Evolutionary conservation across 148 eudicot species (phyloP).

Genomic region (Heliamphora exappendiculata): DNA sequence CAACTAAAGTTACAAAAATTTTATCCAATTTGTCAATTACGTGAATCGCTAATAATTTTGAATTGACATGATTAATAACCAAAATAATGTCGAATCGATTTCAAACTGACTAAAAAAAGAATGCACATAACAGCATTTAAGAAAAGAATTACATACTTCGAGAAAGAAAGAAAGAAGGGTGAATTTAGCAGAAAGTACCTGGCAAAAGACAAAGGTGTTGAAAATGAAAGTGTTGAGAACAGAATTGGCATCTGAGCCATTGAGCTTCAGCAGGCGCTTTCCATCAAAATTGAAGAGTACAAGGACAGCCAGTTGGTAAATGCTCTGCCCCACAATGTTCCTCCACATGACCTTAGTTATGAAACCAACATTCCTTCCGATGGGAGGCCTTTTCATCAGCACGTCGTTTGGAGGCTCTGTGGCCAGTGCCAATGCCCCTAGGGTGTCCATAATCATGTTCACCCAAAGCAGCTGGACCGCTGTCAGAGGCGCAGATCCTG

Average conservation of each 20-base stretch:
- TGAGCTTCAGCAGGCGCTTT: conserved; percentile 37
- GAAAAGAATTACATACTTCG: neutral
- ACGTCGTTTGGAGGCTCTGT: conserved; percentile 77
- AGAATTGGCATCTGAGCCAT: conserved; percentile 39
- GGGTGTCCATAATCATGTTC: conserved; percentile 94
- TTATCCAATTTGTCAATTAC: too few relatives aligned
- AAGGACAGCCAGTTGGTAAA: conserved; percentile 53
- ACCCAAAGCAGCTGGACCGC: conserved; percentile 90
- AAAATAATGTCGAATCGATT: too few relatives aligned
- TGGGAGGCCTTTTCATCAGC: conserved; percentile 63
- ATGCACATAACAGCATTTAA: too few relatives aligned
- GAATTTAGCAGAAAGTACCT: conserved; percentile 32
- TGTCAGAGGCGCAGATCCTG: conserved; percentile 83
- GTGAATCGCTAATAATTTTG: too few relatives aligned
- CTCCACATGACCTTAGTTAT: conserved; percentile 75
- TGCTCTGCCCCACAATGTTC: conserved; percentile 71
- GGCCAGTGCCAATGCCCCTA: conserved; percentile 82
- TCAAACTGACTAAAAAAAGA: too few relatives aligned
- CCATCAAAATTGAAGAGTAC: conserved; percentile 43
- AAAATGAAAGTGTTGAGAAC: conserved; percentile 65
- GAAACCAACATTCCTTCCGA: conserved; percentile 49
- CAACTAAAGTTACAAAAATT: too few relatives aligned
- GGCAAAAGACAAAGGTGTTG: conserved; percentile 84
- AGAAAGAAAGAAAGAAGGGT: neutral
- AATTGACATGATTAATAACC: too few relatives aligned